Evolutionary conservation across 148 eudicot genomes (phyloP).

Genomic region (Amaranthus cruentus): DNA sequence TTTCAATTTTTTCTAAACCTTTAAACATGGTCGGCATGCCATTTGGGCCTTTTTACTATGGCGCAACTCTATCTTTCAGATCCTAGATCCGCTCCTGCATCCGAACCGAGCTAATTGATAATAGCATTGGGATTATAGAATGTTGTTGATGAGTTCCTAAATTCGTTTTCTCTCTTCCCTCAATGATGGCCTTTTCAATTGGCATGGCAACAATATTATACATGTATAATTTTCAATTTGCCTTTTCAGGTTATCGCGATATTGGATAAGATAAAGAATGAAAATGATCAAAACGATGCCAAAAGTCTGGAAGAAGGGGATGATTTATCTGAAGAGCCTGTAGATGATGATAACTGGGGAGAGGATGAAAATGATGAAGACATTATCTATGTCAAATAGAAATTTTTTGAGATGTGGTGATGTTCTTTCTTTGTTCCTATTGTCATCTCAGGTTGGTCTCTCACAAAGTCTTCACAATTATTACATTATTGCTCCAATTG

Average conservation of each 20-base stretch:
- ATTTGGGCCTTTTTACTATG: too few relatives aligned
- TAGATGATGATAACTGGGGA: slow-evolving; percentile 56
- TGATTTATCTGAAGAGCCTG: slow-evolving; percentile 28
- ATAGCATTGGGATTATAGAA: too few relatives aligned
- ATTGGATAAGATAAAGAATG: slow-evolving; percentile 73
- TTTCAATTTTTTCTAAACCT: too few relatives aligned
- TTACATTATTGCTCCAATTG: background rate
- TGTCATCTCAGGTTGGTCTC: slow-evolving; percentile 28
- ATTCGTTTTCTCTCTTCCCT: background rate
- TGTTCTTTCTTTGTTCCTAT: slow-evolving; percentile 16
- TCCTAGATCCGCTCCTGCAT: too few relatives aligned
- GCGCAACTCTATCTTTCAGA: too few relatives aligned
- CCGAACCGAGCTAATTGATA: too few relatives aligned
- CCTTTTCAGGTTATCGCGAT: slow-evolving; percentile 78
- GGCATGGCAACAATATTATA: background rate
- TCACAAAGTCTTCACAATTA: background rate
- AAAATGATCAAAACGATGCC: slow-evolving; percentile 39
- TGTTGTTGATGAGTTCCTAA: too few relatives aligned
- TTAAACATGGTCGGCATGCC: too few relatives aligned
- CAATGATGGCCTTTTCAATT: background rate
- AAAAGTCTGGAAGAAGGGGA: slow-evolving; percentile 20
- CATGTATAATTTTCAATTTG: slow-evolving; percentile 7
- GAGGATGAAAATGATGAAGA: slow-evolving; percentile 72
- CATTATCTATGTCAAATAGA: slow-evolving; percentile 64
- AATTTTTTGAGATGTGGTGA: slow-evolving; percentile 11